Conservation (phyloP, 176 grass and related monocot species). For the Avena insularis region DNA sequence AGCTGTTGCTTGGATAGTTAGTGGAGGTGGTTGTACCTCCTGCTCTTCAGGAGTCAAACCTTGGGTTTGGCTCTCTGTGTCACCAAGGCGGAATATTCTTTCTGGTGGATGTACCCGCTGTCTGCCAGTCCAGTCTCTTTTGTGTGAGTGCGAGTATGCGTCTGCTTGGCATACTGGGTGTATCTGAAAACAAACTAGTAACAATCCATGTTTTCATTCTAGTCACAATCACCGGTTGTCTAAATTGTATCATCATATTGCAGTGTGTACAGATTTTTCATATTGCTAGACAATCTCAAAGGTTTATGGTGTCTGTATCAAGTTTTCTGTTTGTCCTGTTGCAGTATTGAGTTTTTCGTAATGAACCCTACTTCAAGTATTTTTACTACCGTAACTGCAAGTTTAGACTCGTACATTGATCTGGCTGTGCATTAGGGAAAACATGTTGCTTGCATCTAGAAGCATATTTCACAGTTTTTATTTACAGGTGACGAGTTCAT, state of each 20-base stretch:
- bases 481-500: neutral
- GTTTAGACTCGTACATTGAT: constrained; percentile 1
- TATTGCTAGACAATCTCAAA: neutral
- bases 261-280: neutral
- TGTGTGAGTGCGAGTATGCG: neutral
- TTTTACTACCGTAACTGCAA: neutral
- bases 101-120: neutral
- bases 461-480: neutral
- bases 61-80: neutral
- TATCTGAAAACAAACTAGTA: neutral
- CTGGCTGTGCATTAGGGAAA: neutral
- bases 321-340: constrained; percentile 2
- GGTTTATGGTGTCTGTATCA: neutral
- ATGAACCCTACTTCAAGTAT: neutral
- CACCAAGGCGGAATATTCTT: neutral
- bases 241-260: neutral
- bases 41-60: neutral
- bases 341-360: neutral
- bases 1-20: neutral
- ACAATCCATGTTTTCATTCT: neutral
- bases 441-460: neutral
- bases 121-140: neutral
- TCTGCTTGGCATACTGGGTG: neutral
- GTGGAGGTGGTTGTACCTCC: neutral
- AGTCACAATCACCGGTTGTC: neutral